Evolutionary conservation across 345 rosid genomes (phyloP).

Genomic region (Salix koriyanagi): DNA sequence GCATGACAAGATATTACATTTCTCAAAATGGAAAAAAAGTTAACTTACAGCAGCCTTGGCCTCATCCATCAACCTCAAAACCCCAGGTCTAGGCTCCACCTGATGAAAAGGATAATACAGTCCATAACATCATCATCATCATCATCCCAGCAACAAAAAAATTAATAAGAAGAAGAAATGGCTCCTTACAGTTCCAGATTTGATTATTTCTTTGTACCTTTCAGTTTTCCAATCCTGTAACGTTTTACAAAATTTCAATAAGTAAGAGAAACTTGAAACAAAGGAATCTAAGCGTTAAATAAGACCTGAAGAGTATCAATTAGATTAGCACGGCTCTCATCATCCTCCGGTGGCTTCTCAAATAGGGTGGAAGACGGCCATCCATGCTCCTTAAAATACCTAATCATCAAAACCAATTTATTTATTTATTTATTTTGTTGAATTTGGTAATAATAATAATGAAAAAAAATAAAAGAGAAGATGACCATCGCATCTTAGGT

Average conservation of each 20-base stretch:
- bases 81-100: constrained; percentile 96
- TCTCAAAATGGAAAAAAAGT: neutral
- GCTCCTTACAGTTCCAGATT: constrained; percentile 81
- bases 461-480: neutral
- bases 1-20: neutral
- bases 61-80: constrained; percentile 88
- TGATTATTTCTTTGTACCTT: constrained; percentile 85
- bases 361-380: constrained; percentile 82
- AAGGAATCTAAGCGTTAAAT: neutral
- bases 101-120: constrained; percentile 22
- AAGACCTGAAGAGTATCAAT: constrained; percentile 82
- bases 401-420: constrained; percentile 8
- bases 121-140: neutral
- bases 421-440: too few species aligned
- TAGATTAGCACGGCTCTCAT: constrained; percentile 60
- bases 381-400: constrained; percentile 89
- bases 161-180: neutral
- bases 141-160: neutral
- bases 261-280: neutral
- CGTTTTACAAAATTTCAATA: neutral
- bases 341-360: constrained; percentile 51
- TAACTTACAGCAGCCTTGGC: constrained; percentile 75
- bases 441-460: neutral
- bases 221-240: constrained; percentile 95
- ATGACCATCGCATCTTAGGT: constrained; percentile 92